Evolutionary conservation across 2,329 filamentous ascomycete genomes (phyloP).

Genomic region (Exophiala lecanii-corni): DNA sequence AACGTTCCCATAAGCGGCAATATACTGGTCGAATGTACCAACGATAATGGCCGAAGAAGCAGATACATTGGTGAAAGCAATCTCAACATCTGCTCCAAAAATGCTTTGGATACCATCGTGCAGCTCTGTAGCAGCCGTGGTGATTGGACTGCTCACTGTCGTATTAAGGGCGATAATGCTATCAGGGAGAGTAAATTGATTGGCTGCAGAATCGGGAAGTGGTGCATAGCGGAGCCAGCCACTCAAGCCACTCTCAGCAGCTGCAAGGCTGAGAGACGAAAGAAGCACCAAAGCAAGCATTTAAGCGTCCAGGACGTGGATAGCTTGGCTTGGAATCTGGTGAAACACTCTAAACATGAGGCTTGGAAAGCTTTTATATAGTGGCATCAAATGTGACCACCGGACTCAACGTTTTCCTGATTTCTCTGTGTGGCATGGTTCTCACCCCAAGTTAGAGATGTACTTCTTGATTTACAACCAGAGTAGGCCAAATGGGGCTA

Average conservation of each 20-base stretch:
- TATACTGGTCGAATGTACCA: conserved; percentile 32
- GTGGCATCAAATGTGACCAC: too few relatives aligned
- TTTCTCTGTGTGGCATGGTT: too few relatives aligned
- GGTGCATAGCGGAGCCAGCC: conserved; percentile 63
- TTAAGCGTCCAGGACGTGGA: too few relatives aligned
- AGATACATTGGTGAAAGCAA: conserved; percentile 29
- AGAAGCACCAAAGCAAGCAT: conserved; percentile 9
- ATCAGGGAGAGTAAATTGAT: conserved; percentile 42
- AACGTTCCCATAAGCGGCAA: conserved; percentile 22
- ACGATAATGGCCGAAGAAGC: conserved; percentile 28
- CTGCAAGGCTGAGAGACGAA: conserved; percentile 6
- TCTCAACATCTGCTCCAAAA: conserved; percentile 45
- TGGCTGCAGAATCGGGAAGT: conserved; percentile 38
- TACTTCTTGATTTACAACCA: too few relatives aligned
- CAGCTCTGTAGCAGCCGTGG: conserved; percentile 56
- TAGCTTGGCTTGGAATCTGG: too few relatives aligned
- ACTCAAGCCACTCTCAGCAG: conserved; percentile 56
- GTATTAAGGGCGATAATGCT: conserved; percentile 52
- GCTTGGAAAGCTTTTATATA: too few relatives aligned
- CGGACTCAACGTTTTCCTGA: too few relatives aligned
- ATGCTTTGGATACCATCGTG: conserved; percentile 55
- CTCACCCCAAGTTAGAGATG: too few relatives aligned
- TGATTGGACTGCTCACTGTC: conserved; percentile 52
- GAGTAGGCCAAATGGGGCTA: too few relatives aligned
- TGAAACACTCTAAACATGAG: too few relatives aligned